Base-by-base conservation (phyloP, 1,284 basidiomycete genomes). In the Ceratobasidium sp. region DNA sequence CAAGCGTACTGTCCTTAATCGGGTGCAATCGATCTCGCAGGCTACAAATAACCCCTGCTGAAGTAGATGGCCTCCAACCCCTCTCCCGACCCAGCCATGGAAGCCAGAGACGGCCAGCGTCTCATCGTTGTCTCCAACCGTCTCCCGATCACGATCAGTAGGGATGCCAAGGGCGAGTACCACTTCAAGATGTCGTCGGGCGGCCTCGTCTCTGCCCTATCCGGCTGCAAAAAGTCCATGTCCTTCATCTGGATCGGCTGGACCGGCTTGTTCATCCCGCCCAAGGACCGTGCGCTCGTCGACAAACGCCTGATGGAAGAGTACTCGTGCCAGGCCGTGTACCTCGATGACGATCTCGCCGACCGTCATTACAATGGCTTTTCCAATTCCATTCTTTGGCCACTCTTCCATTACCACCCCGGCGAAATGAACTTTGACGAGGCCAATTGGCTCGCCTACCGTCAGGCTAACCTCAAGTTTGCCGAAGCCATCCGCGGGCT, bases 371-470 rank as follows among this genome's bases (percentile, higher is more conserved):
- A 99, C 88, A 99, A 99, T 82, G 95, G 95, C 79, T 99, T 99
- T 88, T 97, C 96, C 80, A 99, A 99, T 87, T 98, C 96, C 67
- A 99, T 99, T 85, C 90, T 99, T 52, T 99, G 97, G 97, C 97
- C 97, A 0, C 88, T 99, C 64, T 99, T 99, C 89, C 97, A 99
- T 84, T 99, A 99, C 85, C 97, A 98, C 84, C 95, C 96, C 17
- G 96, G 96, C 80, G 96, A 98, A 85, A 99, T 99, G 96, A 98
- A 96, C 86, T 99, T 99, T 83, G 97, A 99, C 85, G 96, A 98
- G 85, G 94, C 94, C 82, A 95, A 99, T 84, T 99, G 97, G 97
- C 90, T 93, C 66, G 97, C 96, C 0, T 99, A 99, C 85, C 91
- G 97, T 46, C 96, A 98, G 84, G 98, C 98, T 62, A 99, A 99